These are phyloP conservation scores for Echinosophora koreensis DNA, from an alignment of 306 rosid species.

Conservation along the genomic window DNA sequence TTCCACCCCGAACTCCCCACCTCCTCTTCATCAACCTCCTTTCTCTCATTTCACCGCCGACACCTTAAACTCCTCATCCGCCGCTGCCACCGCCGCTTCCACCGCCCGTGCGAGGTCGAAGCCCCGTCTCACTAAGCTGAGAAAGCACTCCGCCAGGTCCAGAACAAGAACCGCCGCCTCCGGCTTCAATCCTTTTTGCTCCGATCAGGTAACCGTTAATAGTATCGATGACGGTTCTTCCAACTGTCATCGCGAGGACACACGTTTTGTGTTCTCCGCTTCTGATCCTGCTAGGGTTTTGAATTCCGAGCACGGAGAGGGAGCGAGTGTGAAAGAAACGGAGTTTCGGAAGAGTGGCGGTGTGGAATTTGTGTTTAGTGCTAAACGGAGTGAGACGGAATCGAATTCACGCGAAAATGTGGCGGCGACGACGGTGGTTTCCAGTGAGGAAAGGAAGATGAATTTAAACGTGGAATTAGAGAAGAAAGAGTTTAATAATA, in stretches of 20 bases:
- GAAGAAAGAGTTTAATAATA: conserved; percentile 14
- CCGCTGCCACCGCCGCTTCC: conserved; percentile 24
- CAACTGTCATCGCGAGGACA: conserved; percentile 16
- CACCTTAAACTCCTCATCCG: conserved; percentile 36
- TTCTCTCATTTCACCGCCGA: conserved; percentile 46
- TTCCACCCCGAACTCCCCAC: conserved; percentile 44
- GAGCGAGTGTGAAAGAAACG: conserved; percentile 32
- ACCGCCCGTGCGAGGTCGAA: conserved; percentile 52
- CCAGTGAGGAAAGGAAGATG: conserved; percentile 40
- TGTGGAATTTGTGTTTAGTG: conserved; percentile 57
- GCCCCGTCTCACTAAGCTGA: conserved; percentile 70
- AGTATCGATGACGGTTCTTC: conserved; percentile 21
- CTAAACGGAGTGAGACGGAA: conserved; percentile 40
- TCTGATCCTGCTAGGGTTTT: conserved; percentile 45
- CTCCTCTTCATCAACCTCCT: conserved; percentile 44
- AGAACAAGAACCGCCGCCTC: conserved; percentile 44
- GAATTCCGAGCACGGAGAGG: conserved; percentile 38
- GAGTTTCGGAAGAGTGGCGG: conserved; percentile 42
- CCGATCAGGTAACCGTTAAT: conserved; percentile 52
- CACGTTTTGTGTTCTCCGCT: conserved; percentile 58
- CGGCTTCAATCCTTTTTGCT: conserved; percentile 60
- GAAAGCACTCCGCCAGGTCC: conserved; percentile 72
- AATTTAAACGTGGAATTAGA: conserved; percentile 32
- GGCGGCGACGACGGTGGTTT: conserved; percentile 8
- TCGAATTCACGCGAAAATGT: conserved; percentile 38